Conservation (phyloP, 2,329 filamentous ascomycete genomes). For the Monilinia fructigena region DNA sequence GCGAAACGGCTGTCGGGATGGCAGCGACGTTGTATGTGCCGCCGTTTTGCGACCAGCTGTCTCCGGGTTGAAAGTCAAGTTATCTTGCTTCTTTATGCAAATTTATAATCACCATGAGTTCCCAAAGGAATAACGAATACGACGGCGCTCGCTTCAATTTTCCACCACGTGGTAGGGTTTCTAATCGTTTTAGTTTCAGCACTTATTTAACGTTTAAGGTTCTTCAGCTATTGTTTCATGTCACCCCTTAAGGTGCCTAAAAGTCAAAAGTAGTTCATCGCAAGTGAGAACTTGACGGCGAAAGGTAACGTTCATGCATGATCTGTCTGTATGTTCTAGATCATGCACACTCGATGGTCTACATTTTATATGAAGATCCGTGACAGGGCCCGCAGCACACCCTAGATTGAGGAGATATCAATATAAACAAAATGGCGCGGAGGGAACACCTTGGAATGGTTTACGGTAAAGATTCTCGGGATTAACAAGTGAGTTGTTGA, state of each 20-base stretch:
- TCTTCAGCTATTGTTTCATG: neutral
- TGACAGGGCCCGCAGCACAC: neutral
- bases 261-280: neutral
- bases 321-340: neutral
- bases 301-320: constrained; percentile 15
- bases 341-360: neutral
- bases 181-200: constrained; percentile 2
- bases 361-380: neutral
- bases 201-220: neutral
- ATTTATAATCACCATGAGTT: neutral
- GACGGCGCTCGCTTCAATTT: neutral
- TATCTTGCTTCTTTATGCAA: neutral
- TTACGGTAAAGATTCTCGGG: neutral
- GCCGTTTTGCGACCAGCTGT: neutral
- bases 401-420: neutral
- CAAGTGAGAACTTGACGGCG: neutral
- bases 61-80: neutral
- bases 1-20: neutral
- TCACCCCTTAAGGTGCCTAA: neutral
- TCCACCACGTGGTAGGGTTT: neutral
- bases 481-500: neutral
- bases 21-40: too few species aligned
- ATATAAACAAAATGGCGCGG: constrained; percentile 7
- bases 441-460: neutral
- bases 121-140: neutral